Evolutionary conservation across 116 monocot species (phyloP), one percentile per base, ranked within the genome.

Genomic region (Trichopus zeylanicus): DNA sequence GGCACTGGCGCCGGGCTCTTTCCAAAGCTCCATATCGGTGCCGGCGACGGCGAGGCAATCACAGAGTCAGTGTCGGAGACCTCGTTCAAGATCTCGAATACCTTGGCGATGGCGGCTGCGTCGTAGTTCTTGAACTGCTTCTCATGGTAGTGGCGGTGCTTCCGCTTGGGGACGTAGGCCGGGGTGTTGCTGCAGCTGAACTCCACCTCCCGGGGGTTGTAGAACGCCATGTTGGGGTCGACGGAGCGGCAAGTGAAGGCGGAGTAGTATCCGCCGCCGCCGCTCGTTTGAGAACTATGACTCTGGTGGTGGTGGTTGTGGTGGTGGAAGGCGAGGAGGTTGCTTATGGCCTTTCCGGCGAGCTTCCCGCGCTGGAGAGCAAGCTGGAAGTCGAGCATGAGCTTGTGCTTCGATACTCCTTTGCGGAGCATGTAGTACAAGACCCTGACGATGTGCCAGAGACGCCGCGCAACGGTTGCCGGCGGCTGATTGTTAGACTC

Each of bases 151-250:
- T 46, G 73, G 57, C 47, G 67, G 38, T 49, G 52, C 31, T 66
- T 75, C 11, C 73, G 53, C 65, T 55, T 78, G 48, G 52, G 10
- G 11, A 57, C 12, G 49, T 46, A 6, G 57, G 59, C 53, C 5
- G 90, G 79, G 56, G 82, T 91, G 71, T 70, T 81, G 79, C 82
- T 83, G 77, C 82, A 86, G 70, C 86, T 91, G 70, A 91, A 86
- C 67, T 91, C 73, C 15, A 78, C 77, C 53, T 83, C 86, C 21
- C 60, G 47, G 16, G 83, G 79, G 24, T 25, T 29, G 70, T 70
- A 79, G 69, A 65, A 78, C 48, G 82, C 63, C 6, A 20, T 3
- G 53, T 69, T 42, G 18, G 67, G 61, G 23, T 71, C 59, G 60
- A 68, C 63, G 23, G 67, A 55, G 9, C 69, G 75, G 70, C 75